These are phyloP conservation scores for Fistulifera solaris DNA, from an alignment of 108 stramenopile species.

Conservation along the genomic window DNA sequence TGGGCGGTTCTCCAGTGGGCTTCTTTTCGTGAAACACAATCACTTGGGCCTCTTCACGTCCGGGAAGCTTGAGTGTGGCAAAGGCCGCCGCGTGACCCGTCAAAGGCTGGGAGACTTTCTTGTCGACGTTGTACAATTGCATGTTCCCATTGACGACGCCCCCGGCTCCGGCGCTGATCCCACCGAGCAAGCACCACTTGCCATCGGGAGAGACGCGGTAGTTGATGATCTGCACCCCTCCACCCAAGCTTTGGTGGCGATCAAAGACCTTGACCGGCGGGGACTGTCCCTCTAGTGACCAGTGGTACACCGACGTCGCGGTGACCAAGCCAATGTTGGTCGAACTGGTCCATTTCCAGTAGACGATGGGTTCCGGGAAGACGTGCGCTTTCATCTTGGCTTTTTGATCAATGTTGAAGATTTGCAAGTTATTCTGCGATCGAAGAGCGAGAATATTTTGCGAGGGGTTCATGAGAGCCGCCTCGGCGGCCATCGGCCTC, in stretches of 20 bases:
- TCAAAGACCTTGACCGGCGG: slow-evolving; percentile 92
- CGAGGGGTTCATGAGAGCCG: slow-evolving; percentile 96
- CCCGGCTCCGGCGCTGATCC: slow-evolving; percentile 79
- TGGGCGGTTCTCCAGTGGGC: slow-evolving; percentile 57
- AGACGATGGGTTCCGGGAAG: slow-evolving; percentile 84
- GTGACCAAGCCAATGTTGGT: slow-evolving; percentile 92
- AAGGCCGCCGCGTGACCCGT: slow-evolving; percentile 94
- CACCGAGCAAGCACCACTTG: slow-evolving; percentile 97
- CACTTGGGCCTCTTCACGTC: slow-evolving; percentile 89
- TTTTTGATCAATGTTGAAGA: slow-evolving; percentile 94
- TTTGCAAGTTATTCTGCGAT: slow-evolving; percentile 86
- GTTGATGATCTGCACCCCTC: slow-evolving; percentile 93
- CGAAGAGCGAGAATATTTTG: slow-evolving; percentile 91
- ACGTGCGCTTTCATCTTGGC: slow-evolving; percentile 89
- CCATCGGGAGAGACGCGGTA: slow-evolving; percentile 92
- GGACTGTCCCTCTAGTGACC: slow-evolving; percentile 68
- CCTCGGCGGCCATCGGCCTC: slow-evolving; percentile 94
- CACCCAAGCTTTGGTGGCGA: slow-evolving; percentile 82
- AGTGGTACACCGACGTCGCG: slow-evolving; percentile 90
- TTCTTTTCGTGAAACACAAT: slow-evolving; percentile 98
- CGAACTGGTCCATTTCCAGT: slow-evolving; percentile 93
- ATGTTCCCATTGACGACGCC: slow-evolving; percentile 91
- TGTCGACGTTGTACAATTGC: slow-evolving; percentile 97
- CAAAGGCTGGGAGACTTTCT: slow-evolving; percentile 93
- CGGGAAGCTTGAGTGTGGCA: slow-evolving; percentile 75